phyloP scores from a whole-genome alignment of 768 basidiomycete species.

The Psilocybe tampanensis region DNA sequence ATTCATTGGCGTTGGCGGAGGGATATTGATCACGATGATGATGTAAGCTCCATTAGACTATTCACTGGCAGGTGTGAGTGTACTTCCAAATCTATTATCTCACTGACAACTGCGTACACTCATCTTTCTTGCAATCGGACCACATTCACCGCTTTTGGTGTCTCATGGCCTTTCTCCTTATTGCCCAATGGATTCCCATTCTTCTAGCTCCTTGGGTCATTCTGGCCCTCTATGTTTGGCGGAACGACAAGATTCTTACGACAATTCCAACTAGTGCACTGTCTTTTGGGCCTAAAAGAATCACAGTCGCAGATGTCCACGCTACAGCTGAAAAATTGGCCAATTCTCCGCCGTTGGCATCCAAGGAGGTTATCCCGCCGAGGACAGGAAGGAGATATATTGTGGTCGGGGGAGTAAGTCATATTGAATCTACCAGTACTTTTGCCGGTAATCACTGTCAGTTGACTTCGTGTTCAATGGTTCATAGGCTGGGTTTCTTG shows the following conservation, averaged over 20 bases:
- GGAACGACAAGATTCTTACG: conserved; percentile 60
- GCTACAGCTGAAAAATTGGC: conserved; percentile 38
- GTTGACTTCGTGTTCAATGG: too few relatives aligned
- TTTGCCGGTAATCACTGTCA: too few relatives aligned
- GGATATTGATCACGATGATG: too few relatives aligned
- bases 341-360: conserved; percentile 32
- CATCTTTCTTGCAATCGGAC: background rate
- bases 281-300: conserved; percentile 54
- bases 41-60: too few relatives aligned
- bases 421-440: background rate
- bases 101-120: background rate
- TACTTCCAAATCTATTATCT: too few relatives aligned
- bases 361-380: conserved; percentile 55
- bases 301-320: conserved; percentile 44
- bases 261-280: conserved; percentile 48
- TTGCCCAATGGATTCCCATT: conserved; percentile 8
- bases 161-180: conserved; percentile 9
- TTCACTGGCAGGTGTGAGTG: too few relatives aligned
- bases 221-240: conserved; percentile 30
- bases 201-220: conserved; percentile 13
- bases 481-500: conserved; percentile 68
- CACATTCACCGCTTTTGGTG: background rate
- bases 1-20: too few relatives aligned
- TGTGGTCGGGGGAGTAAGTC: conserved; percentile 71
- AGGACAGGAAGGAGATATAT: conserved; percentile 78